A percentile compares a stretch with the other conserved stretches of the same genome.
These are phyloP conservation scores for Madurella mycetomatis DNA, from an alignment of 2,329 filamentous ascomycete genomes.

Conservation along the genomic window DNA sequence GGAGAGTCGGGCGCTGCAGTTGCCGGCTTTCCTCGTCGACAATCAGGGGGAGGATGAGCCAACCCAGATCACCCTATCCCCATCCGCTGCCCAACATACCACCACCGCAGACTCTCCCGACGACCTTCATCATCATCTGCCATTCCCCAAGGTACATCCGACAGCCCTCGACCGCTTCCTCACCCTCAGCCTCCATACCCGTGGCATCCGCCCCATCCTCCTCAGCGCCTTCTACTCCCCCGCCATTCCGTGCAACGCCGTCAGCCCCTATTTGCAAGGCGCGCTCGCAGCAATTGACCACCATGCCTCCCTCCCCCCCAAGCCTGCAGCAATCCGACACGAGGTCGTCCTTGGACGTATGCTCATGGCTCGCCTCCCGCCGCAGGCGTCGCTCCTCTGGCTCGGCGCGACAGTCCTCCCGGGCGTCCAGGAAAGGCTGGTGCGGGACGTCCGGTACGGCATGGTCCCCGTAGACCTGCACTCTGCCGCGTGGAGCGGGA, in stretches of 20 bases:
- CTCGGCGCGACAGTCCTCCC: conserved; percentile 25
- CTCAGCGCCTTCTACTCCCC: conserved; percentile 29
- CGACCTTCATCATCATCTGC: too few species aligned
- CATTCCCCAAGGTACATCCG: too few species aligned
- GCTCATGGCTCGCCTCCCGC: conserved; percentile 25
- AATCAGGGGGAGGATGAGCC: background rate
- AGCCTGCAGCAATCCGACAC: too few species aligned
- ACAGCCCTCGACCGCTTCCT: conserved; percentile 26
- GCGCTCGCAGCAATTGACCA: conserved; percentile 26
- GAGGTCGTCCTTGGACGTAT: conserved; percentile 25
- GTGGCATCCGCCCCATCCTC: conserved; percentile 26
- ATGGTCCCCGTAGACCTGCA: conserved; percentile 27
- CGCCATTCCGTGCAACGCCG: conserved; percentile 28
- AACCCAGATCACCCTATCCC: background rate
- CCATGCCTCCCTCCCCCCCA: too few species aligned
- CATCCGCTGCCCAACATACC: too few species aligned
- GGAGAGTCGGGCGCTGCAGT: conserved; percentile 3
- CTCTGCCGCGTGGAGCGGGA: conserved; percentile 29
- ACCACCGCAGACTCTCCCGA: too few species aligned
- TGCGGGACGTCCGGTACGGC: conserved; percentile 25
- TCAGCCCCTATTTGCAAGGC: conserved; percentile 30
- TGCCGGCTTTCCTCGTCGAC: conserved; percentile 8
- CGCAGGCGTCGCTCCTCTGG: conserved; percentile 27
- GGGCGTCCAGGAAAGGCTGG: conserved; percentile 9
- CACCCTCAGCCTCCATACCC: conserved; percentile 10